These are phyloP conservation scores for Sordaria brevicollis DNA, from an alignment of 495 filamentous ascomycete genomes.

Conservation along the genomic window DNA sequence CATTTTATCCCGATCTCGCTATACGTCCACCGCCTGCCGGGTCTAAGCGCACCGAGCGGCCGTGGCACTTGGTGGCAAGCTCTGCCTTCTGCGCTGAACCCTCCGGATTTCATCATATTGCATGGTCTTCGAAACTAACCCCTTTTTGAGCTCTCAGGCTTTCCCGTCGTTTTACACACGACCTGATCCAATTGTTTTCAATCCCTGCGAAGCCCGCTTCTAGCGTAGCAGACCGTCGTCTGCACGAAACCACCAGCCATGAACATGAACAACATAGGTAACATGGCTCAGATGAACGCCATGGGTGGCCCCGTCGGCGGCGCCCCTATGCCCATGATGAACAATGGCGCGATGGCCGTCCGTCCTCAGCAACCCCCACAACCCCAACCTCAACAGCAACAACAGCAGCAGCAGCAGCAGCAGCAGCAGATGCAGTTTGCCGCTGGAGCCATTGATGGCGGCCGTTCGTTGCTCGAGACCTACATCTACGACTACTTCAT, in stretches of 20 bases:
- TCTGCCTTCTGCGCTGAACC: background rate
- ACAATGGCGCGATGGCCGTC: constrained; percentile 41
- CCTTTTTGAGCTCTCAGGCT: background rate
- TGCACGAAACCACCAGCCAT: constrained; percentile 34
- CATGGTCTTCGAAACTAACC: background rate
- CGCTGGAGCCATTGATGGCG: constrained; percentile 20
- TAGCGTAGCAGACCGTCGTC: constrained; percentile 19
- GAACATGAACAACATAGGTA: constrained; percentile 47
- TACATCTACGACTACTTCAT: constrained; percentile 98
- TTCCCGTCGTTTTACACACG: background rate
- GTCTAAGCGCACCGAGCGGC: constrained; percentile 12
- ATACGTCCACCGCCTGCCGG: constrained; percentile 10
- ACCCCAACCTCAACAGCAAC: background rate
- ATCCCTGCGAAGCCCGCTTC: constrained; percentile 11
- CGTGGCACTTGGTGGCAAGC: background rate
- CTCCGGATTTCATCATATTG: background rate
- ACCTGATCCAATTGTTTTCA: background rate
- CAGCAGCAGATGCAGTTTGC: constrained; percentile 15
- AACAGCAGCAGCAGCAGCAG: constrained; percentile 8
- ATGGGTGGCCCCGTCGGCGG: constrained; percentile 53
- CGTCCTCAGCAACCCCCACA: constrained; percentile 26
- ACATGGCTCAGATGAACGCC: constrained; percentile 54
- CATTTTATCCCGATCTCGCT: background rate
- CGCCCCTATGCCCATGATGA: constrained; percentile 59
- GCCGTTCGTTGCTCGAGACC: constrained; percentile 59